phyloP scores from a whole-genome alignment of 1,284 basidiomycete species.

The Golubevia sp. region DNA sequence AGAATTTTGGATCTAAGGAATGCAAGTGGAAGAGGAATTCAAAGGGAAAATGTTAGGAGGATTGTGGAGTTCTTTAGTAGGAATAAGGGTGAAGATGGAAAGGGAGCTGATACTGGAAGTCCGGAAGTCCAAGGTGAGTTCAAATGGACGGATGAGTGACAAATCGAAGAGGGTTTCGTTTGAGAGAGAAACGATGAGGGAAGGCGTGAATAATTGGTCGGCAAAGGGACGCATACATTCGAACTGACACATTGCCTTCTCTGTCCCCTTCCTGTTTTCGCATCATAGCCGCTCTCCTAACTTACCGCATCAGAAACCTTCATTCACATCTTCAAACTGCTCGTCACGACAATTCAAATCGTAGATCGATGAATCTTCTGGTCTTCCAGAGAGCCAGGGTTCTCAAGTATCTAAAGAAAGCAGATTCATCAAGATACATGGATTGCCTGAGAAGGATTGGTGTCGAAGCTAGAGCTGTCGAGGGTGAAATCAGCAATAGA shows the following conservation, averaged over 20 bases:
- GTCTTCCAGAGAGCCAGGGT: conserved; percentile 82
- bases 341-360: conserved; percentile 79
- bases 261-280: conserved; percentile 6
- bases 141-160: too few species aligned
- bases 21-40: conserved; percentile 79
- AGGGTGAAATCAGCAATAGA: conserved; percentile 88
- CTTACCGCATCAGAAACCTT: conserved; percentile 81
- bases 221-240: too few species aligned
- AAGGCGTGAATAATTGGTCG: too few species aligned
- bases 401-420: conserved; percentile 77
- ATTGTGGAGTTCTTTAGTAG: conserved; percentile 79
- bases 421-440: conserved; percentile 75
- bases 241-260: conserved; percentile 9
- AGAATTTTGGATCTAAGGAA: conserved; percentile 82
- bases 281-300: conserved; percentile 77
- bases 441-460: conserved; percentile 75
- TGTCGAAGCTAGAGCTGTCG: conserved; percentile 77
- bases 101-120: conserved; percentile 77
- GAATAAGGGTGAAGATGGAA: conserved; percentile 53
- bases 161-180: too few species aligned
- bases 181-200: too few species aligned
- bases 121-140: conserved; percentile 83
- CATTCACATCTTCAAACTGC: conserved; percentile 74
- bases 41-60: conserved; percentile 80
- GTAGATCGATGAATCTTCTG: conserved; percentile 73